These are phyloP conservation scores for Pittosporum tobira DNA, from an alignment of 129 eudicot species.

Conservation along the genomic window DNA sequence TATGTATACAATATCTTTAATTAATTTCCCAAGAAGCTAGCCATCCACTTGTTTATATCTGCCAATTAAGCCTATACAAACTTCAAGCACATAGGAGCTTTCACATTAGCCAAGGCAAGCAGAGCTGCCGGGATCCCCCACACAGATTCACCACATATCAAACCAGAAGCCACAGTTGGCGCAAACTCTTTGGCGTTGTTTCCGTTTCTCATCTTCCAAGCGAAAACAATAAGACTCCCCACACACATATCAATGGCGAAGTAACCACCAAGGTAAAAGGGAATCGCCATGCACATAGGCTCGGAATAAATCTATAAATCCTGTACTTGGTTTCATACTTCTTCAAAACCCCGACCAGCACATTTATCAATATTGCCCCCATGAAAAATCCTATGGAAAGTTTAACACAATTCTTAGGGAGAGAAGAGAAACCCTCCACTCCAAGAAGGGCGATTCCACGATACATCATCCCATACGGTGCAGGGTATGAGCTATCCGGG, in stretches of 20 bases:
- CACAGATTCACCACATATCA: slow-evolving; percentile 57
- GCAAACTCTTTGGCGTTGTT: slow-evolving; percentile 24
- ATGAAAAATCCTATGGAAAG: slow-evolving; percentile 32
- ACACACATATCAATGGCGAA: slow-evolving; percentile 63
- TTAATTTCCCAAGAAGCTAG: no score
- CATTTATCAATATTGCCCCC: slow-evolving; percentile 28
- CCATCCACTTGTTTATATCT: no score
- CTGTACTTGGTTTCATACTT: slow-evolving; percentile 27
- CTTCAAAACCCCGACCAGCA: slow-evolving; percentile 15
- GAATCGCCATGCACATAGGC: slow-evolving; percentile 76
- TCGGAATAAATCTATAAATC: slow-evolving; percentile 44
- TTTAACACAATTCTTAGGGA: slow-evolving; percentile 45
- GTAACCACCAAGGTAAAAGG: slow-evolving; percentile 52
- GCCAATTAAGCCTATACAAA: no score
- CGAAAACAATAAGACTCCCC: slow-evolving; percentile 44
- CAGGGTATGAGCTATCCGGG: slow-evolving; percentile 44
- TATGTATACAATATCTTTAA: no score
- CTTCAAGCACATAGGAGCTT: slow-evolving; percentile 60
- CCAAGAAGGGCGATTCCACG: slow-evolving; percentile 51
- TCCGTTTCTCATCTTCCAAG: slow-evolving; percentile 39
- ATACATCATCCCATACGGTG: slow-evolving; percentile 40
- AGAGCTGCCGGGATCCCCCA: slow-evolving; percentile 56
- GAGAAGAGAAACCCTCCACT: slow-evolving; percentile 44
- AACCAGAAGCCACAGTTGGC: slow-evolving; percentile 54
- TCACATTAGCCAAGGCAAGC: slow-evolving; percentile 32